Percentiles rank a stretch among this genome's conserved stretches.
These are phyloP conservation scores for Termitomyces heimii DNA, from an alignment of 768 basidiomycete genomes.

Conservation along the genomic window DNA sequence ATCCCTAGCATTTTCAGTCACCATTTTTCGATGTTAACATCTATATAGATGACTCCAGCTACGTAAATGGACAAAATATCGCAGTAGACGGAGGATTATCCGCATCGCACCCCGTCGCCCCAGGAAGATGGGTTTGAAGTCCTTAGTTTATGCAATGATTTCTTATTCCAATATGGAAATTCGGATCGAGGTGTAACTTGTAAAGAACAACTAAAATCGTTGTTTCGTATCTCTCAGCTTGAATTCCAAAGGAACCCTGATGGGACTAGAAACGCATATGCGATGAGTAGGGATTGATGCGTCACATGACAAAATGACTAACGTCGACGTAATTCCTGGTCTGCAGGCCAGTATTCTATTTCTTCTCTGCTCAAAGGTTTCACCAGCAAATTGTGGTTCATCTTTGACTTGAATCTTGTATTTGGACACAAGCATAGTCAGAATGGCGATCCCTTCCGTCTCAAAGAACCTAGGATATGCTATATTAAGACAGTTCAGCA, in stretches of 20 bases:
- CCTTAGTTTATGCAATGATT: background rate
- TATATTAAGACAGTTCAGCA: background rate
- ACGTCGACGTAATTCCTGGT: constrained; percentile 40
- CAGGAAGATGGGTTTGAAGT: constrained; percentile 61
- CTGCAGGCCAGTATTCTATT: constrained; percentile 31
- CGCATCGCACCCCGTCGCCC: constrained; percentile 71
- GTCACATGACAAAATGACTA: constrained; percentile 16
- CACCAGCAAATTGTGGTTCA: constrained; percentile 40
- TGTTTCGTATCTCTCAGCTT: constrained; percentile 17
- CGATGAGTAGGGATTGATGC: background rate
- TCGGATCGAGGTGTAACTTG: background rate
- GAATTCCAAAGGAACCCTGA: constrained; percentile 27
- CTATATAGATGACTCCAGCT: constrained; percentile 74
- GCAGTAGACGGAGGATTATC: constrained; percentile 86
- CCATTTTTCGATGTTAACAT: background rate
- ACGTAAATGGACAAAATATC: constrained; percentile 86
- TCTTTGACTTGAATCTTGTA: constrained; percentile 46
- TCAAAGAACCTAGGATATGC: constrained; percentile 37
- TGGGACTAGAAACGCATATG: constrained; percentile 17
- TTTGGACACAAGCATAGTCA: constrained; percentile 40
- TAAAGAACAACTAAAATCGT: background rate
- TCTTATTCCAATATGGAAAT: background rate
- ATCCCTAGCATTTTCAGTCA: background rate
- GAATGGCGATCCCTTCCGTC: constrained; percentile 42
- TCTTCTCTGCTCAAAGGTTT: constrained; percentile 41